Evolutionary conservation across 2,329 filamentous ascomycete species (phyloP).

Genomic region (Cadophora gregata): DNA sequence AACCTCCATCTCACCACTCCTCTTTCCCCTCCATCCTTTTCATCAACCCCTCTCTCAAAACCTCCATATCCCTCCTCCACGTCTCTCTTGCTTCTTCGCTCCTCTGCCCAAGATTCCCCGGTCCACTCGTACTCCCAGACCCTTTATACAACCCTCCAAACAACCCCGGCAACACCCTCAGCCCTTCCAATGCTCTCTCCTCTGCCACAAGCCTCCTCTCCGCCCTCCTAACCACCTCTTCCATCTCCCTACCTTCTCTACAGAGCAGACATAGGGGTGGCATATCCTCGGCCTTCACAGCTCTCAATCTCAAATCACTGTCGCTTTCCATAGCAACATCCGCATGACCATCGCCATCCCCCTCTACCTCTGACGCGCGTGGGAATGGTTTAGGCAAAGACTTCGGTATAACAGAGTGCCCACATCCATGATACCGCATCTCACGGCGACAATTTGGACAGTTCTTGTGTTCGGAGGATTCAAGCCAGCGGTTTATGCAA

Average conservation of each 20-base stretch:
- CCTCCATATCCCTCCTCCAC: conserved; percentile 31
- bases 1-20: conserved; percentile 30
- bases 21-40: conserved; percentile 38
- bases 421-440: conserved; percentile 39
- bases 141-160: conserved; percentile 30
- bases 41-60: conserved; percentile 38
- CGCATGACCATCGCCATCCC: no score
- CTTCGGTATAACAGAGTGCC: conserved; percentile 34
- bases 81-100: conserved; percentile 30
- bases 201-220: conserved; percentile 30
- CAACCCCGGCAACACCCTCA: conserved; percentile 25
- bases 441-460: conserved; percentile 39
- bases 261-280: conserved; percentile 36
- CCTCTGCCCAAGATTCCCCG: conserved; percentile 29
- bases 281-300: conserved; percentile 33
- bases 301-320: conserved; percentile 7
- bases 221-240: conserved; percentile 24
- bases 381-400: not conserved
- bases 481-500: conserved; percentile 40
- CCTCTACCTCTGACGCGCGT: not conserved
- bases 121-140: not conserved
- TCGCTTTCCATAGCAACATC: not conserved
- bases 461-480: conserved; percentile 34
- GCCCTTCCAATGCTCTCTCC: conserved; percentile 11
- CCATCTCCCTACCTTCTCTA: conserved; percentile 28